These are phyloP conservation scores for Xylariomycetidae sp. DNA, from an alignment of 2,329 filamentous ascomycete genomes.

Conservation along the genomic window DNA sequence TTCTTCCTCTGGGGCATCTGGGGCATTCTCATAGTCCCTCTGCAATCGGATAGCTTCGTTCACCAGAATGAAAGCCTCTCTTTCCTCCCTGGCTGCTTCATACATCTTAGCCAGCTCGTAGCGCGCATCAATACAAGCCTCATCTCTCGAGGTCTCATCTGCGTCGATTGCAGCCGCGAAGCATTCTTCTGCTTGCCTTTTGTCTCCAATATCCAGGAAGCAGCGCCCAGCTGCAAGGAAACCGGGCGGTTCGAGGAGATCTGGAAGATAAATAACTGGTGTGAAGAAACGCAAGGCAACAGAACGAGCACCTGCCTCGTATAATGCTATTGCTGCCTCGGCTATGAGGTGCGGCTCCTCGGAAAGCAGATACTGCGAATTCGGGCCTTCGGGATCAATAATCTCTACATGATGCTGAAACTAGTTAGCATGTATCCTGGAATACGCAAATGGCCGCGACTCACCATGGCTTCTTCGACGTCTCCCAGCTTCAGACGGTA, in stretches of 20 bases:
- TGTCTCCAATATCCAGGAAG: slow-evolving; percentile 57
- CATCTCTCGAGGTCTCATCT: slow-evolving; percentile 57
- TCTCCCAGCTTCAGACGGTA: slow-evolving; percentile 70
- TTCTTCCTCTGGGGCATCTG: slow-evolving; percentile 28
- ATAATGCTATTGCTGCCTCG: slow-evolving; percentile 51
- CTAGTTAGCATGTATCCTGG: slow-evolving; percentile 14
- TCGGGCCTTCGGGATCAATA: slow-evolving; percentile 57
- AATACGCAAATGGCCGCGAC: slow-evolving; percentile 22
- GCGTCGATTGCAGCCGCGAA: slow-evolving; percentile 69
- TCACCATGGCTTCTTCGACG: slow-evolving; percentile 67
- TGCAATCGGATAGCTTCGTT: slow-evolving; percentile 67
- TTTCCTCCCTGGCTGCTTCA: slow-evolving; percentile 64
- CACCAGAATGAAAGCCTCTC: slow-evolving; percentile 71
- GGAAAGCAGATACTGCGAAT: slow-evolving; percentile 44
- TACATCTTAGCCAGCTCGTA: slow-evolving; percentile 80
- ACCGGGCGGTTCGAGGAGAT: slow-evolving; percentile 44
- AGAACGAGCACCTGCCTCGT: slow-evolving; percentile 27
- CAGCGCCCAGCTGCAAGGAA: slow-evolving; percentile 59
- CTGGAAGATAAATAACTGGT: slow-evolving; percentile 42
- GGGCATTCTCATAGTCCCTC: too few species aligned
- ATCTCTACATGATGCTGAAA: slow-evolving; percentile 60
- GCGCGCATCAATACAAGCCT: slow-evolving; percentile 59
- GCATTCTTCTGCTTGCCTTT: slow-evolving; percentile 67
- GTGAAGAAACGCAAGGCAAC: slow-evolving; percentile 52
- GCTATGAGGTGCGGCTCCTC: slow-evolving; percentile 76